Evolutionary conservation across 2,329 filamentous ascomycete species (phyloP).

Genomic region (Fusarium brevicatenulatum): DNA sequence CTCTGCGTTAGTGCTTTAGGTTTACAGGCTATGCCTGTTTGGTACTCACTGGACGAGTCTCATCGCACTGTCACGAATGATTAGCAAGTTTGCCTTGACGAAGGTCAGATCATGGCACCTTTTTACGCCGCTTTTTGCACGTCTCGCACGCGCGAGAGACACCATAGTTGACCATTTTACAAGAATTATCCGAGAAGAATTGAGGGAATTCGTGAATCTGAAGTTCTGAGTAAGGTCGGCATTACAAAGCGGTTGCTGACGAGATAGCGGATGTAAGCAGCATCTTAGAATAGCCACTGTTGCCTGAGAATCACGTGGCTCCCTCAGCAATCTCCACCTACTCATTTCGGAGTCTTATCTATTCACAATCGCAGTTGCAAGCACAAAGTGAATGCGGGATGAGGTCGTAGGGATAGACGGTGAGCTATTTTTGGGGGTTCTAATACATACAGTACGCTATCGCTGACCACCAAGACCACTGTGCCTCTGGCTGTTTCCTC

Average conservation of each 20-base stretch:
- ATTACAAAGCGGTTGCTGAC: not conserved
- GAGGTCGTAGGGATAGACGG: too few species aligned
- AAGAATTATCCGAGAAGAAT: accelerated
- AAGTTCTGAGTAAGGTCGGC: not conserved
- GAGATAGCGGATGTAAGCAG: not conserved
- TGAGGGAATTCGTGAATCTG: accelerated
- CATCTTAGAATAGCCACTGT: not conserved
- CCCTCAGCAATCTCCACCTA: not conserved
- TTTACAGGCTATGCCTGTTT: not conserved
- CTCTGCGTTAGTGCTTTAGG: not conserved
- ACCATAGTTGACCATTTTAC: conserved; percentile 8
- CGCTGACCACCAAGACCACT: not conserved
- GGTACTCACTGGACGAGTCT: conserved; percentile 20
- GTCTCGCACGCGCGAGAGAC: conserved; percentile 6
- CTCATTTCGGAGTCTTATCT: not conserved
- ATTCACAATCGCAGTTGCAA: not conserved
- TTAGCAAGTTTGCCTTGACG: not conserved
- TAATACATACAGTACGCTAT: not conserved
- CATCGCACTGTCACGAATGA: not conserved
- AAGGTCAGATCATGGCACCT: not conserved
- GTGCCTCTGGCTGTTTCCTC: not conserved
- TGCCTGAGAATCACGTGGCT: not conserved
- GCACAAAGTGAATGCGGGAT: not conserved
- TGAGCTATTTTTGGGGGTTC: not conserved
- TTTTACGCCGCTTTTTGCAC: conserved; percentile 19